Evolutionary conservation across 306 rosid genomes (phyloP), one percentile per base, ranked within the genome.

Genomic region (Malus sieversii): DNA sequence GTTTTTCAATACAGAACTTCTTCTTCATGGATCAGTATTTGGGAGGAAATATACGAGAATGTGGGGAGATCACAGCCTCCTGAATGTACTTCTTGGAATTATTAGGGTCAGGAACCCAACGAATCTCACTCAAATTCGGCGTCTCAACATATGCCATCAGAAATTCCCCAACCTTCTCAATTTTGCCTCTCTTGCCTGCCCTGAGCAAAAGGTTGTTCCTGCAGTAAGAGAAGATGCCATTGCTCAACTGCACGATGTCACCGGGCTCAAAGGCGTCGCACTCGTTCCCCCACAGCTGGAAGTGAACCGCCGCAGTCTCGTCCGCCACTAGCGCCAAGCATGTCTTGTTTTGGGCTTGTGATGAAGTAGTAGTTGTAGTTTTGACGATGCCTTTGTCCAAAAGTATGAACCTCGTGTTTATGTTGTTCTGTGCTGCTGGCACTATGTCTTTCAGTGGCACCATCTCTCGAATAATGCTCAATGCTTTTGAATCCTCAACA

Each of bases 111-210:
- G 77, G 90, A 83, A 83, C 65, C 96, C 98, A 93, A 27, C 76
- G 91, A 71, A 91, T 91, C 85, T 93, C 92, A 25, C 98, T 90
- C 91, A 93, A 82, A 79, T 93, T 93, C 16, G 97, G 96, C 4
- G 91, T 85, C 86, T 91, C 92, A 45, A 84, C 88, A 70, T 30
- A 91, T 8, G 88, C 79, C 97, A 91, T 88, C 0, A 84, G 82
- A 76, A 86, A 88, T 62, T 87, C 98, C 35, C 96, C 98, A 2
- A 91, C 84, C 88, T 88, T 93, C 71, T 76, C 86, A 2, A 86
- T 77, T 75, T 76, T 89, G 53, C 98, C 97, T 84, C 96, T 88
- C 83, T 86, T 89, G 66, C 98, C 97, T 0, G 96, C 92, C 82
- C 96, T 84, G 25, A 88, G 68, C 40, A 88, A 30, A 15, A 91